Evolutionary conservation across 345 rosid species (phyloP), one percentile per base, ranked within the genome.

Genomic region (Leavenworthia alabamica): DNA sequence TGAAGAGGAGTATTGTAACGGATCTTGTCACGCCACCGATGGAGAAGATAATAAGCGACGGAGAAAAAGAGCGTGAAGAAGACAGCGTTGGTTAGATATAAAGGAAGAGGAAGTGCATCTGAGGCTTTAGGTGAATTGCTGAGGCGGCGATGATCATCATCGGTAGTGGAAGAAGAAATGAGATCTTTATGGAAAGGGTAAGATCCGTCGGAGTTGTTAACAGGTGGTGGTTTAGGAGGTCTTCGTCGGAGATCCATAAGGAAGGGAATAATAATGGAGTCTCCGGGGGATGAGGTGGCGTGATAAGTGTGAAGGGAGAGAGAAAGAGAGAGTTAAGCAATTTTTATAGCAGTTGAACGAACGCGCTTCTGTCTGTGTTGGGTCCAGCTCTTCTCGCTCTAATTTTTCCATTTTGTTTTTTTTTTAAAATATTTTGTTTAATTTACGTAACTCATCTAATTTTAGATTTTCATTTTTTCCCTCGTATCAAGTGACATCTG

Each of bases 1-100:
- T 90, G 97, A 47, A 90, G 97, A 5, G 96, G 97, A 0, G 91
- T 80, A 20, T 86, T 82, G 72, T 56, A 78, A 37, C 96, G 96
- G 86, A 85, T 90, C 93, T 90, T 90, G 52, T 90, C 93, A 8
- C 95, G 86, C 97, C 97, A 90, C 2, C 97, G 80, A 68, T 78
- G 90, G 72, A 90, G 93, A 31, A 90, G 86, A 49, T 73, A 87
- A 48, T 90, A 90, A 1, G 88, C 90, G 54, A 83, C 93, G 66
- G 96, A 83, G 82, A 90, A 90, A 80, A 90, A 90, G 56, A 90
- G 87, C 3, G 84, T 82, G 84, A 90, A 83, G 87, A 90, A 87
- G 52, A 90, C 68, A 65, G 83, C 78, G 78, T 87, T 87, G 12
- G 93, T 83, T 10, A 90, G 78, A 71, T 85, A 83, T 5, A 87